Conservation (phyloP, 257 asterid genomes). For the Plantago ovata region DNA sequence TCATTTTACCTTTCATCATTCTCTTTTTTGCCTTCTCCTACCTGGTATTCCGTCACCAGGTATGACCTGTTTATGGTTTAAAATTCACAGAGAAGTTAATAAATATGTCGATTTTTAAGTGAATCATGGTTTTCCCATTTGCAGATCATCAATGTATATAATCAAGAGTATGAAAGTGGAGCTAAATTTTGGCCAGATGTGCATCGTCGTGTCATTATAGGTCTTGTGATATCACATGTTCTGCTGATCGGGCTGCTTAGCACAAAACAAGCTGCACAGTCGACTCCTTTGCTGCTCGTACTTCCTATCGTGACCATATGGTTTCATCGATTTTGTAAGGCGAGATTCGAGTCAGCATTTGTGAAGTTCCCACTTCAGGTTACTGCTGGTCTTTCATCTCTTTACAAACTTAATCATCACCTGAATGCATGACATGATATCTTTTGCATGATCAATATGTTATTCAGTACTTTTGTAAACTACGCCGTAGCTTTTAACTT, state of each 20-base stretch:
- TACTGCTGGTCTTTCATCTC: slow-evolving; percentile 13
- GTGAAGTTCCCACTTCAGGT: slow-evolving; percentile 81
- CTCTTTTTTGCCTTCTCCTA: slow-evolving; percentile 78
- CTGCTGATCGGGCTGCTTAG: slow-evolving; percentile 77
- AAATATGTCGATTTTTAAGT: background rate
- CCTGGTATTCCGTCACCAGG: slow-evolving; percentile 93
- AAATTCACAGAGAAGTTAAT: background rate
- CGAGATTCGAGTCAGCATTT: slow-evolving; percentile 81
- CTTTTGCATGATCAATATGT: background rate
- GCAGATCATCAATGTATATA: slow-evolving; percentile 89
- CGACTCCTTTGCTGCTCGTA: slow-evolving; percentile 63
- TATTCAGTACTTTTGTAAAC: too few species aligned
- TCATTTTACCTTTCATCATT: slow-evolving; percentile 79
- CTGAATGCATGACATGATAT: background rate
- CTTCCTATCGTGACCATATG: slow-evolving; percentile 83
- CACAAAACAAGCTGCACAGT: slow-evolving; percentile 54
- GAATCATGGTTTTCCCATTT: slow-evolving; percentile 9
- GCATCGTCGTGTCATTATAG: slow-evolving; percentile 66
- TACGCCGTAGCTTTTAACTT: too few species aligned
- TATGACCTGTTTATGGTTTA: slow-evolving; percentile 16
- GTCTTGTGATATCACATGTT: slow-evolving; percentile 69
- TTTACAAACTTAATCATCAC: background rate
- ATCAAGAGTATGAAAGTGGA: slow-evolving; percentile 85
- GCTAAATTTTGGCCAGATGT: slow-evolving; percentile 92
- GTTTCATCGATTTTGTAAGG: slow-evolving; percentile 81